Evolutionary conservation across 2,329 filamentous ascomycete species (phyloP).

Genomic region (Aspergillus ochraceoroseus): DNA sequence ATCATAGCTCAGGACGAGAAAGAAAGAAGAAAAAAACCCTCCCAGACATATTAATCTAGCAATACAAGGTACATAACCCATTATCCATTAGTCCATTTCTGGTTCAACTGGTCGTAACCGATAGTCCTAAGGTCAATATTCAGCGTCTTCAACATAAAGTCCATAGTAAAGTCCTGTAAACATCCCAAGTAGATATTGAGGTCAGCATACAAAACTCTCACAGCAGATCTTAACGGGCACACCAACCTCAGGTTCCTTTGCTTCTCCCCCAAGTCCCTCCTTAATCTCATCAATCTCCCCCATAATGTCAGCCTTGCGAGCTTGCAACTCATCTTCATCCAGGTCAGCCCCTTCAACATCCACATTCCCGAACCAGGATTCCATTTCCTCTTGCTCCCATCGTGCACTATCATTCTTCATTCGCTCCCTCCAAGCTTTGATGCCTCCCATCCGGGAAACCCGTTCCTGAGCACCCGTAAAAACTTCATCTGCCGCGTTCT

Average conservation of each 20-base stretch:
- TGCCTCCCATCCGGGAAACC: constrained; percentile 59
- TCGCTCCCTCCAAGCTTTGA: constrained; percentile 52
- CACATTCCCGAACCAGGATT: constrained; percentile 35
- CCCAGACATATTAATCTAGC: too few relatives aligned
- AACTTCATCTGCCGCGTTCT: constrained; percentile 63
- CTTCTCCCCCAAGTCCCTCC: constrained; percentile 30
- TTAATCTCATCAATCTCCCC: constrained; percentile 37
- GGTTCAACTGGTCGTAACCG: constrained; percentile 55
- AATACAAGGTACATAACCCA: neutral
- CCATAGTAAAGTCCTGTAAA: constrained; percentile 61
- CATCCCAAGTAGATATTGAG: neutral
- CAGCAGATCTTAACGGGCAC: constrained; percentile 29
- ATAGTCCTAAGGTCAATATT: constrained; percentile 61
- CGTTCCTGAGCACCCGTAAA: constrained; percentile 58
- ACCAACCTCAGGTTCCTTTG: constrained; percentile 22
- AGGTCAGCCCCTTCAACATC: constrained; percentile 29
- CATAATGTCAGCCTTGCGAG: constrained; percentile 40
- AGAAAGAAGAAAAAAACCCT: too few relatives aligned
- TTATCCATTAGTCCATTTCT: constrained; percentile 51
- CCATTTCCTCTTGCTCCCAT: constrained; percentile 34
- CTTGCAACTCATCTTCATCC: constrained; percentile 36
- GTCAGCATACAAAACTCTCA: too few relatives aligned
- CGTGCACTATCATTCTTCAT: constrained; percentile 45
- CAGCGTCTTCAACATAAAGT: constrained; percentile 62
- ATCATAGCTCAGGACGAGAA: too few relatives aligned